Evolutionary conservation across 2,329 filamentous ascomycete species (phyloP), one percentile per base, ranked within the genome.

Genomic region (Alternaria alternata): DNA sequence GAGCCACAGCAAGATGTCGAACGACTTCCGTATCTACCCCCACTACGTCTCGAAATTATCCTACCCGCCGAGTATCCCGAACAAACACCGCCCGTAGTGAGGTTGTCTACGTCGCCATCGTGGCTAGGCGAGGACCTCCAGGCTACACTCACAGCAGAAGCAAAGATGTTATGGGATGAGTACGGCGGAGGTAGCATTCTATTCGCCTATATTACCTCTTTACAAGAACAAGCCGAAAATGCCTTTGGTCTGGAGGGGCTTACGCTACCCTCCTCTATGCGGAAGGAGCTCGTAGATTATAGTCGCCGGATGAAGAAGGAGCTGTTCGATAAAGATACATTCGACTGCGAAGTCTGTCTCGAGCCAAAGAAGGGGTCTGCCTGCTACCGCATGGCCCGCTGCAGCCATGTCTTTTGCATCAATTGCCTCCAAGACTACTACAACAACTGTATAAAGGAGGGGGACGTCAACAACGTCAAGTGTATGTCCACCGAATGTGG

Each of bases 351-450:
- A 2, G 86, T 98, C 48, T 97, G 94, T 74, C 80, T 97, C 47
- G 94, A 98, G 77, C 93, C 93, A 0, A 97, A 97, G 78, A 97
- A 96, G 76, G 95, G 95, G 1, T 79, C 82, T 0, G 86, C 83
- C 11, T 98, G 95, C 76, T 91, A 98, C 80, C 87, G 88, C 42
- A 89, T 98, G 84, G 80, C 91, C 46, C 88, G 90, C 59, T 99
- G 95, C 77, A 88, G 88, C 0, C 94, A 99, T 75, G 93, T 98
- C 38, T 99, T 98, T 74, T 99, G 95, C 77, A 81, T 90, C 18
- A 79, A 87, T n/a, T 99, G 95, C 73, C 83, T 99, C 3, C 90
- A 92, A 64, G 92, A 94, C 69, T 97, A 94, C 69, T 98, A 96
- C 83, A 92, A 90, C 68, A 89, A 88, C 64, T 93, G 92, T 66